Base-by-base conservation (phyloP, 495 filamentous ascomycete genomes). In the Penicillium alfredii region DNA sequence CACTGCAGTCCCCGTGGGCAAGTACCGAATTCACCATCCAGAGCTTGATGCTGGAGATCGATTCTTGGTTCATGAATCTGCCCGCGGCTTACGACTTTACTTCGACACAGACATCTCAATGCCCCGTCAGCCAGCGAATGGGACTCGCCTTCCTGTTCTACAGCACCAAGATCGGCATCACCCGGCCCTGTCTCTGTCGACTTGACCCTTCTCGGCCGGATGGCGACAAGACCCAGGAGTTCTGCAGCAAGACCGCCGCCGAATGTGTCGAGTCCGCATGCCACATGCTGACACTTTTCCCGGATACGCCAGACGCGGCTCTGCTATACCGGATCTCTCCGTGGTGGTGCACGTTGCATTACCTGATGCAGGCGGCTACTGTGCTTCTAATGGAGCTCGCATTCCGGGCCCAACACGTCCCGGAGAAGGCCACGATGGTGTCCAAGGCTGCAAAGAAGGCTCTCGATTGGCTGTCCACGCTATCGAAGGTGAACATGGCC, bases 341-440 rank as follows among this genome's bases (percentile, higher is more conserved):
- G 13, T 84, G 78, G 77, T 84, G 80, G 80, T 74, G 66, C 35
- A 63, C 73, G 4, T 51, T 82, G 1, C 80, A 82, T 51, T 76
- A 77, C 28, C 51, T 82, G 10, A 80, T 78, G 61, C 76, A 80
- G 55, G 73, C 78, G 10, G 63, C 71, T 0, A 70, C 68, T 0
- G 65, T 82, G 1, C 60, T 84, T 3, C 63, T 82, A 22, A 53
- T 80, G 7, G 80, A 82, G 35, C 66, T 78, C 26, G 57, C 72
- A 11, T 76, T 72, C 39, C 52, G 58, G 18, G 62, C 64, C 9
- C 65, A 74, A 40, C 74, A 78, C 49, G 69, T 72, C n/a, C 72
- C 73, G 1, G 61, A 72, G 24, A 70, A 76, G 38, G 61, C 63
- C 0, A 58, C 56, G 4, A 66, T 69, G 29, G 61, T 78, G 4